These are phyloP conservation scores for Tripterygium wilfordii DNA, from an alignment of 177 flowering plant species.

Conservation along the genomic window DNA sequence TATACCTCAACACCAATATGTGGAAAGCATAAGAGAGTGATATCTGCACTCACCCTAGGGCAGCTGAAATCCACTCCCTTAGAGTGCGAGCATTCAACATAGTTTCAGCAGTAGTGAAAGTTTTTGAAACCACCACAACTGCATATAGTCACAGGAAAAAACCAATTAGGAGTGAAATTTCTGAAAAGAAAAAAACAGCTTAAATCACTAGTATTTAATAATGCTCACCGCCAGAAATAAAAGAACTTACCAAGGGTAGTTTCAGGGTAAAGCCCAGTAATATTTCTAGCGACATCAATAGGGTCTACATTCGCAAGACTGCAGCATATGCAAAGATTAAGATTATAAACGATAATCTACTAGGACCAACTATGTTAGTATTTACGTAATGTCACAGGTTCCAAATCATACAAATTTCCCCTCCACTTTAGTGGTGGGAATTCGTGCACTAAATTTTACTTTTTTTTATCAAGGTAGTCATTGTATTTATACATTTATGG, in stretches of 20 bases:
- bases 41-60: slow-evolving; percentile 69
- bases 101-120: slow-evolving; percentile 99
- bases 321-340: slow-evolving; percentile 12
- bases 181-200: slow-evolving; percentile 5
- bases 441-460: too few species aligned
- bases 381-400: too few species aligned
- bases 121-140: slow-evolving; percentile 98
- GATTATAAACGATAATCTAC: background rate
- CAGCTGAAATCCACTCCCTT: slow-evolving; percentile 85
- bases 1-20: too few species aligned
- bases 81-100: slow-evolving; percentile 96
- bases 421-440: too few species aligned
- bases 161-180: background rate
- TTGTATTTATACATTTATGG: too few species aligned
- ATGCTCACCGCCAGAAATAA: background rate
- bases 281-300: slow-evolving; percentile 77
- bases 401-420: too few species aligned
- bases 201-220: background rate
- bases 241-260: slow-evolving; percentile 73
- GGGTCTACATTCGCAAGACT: slow-evolving; percentile 99
- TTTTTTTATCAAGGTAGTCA: too few species aligned
- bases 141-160: slow-evolving; percentile 20
- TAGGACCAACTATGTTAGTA: background rate
- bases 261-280: slow-evolving; percentile 81
- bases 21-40: background rate